Percentiles rank a stretch among this genome's conserved stretches.
Conservation (phyloP, 306 rosid species). For the Biancaea sappan region DNA sequence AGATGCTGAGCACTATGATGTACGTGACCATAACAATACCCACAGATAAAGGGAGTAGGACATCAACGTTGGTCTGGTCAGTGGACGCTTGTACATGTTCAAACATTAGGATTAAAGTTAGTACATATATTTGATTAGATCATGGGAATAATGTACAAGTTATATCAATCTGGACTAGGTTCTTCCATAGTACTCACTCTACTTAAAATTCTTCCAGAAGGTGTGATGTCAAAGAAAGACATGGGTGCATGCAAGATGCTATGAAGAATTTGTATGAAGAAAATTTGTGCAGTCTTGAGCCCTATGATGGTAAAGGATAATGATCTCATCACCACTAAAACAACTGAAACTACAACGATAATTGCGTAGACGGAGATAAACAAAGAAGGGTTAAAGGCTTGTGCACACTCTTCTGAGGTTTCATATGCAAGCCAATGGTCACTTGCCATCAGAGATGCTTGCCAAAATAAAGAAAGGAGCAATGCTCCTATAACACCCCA, state of each 20-base stretch:
- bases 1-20: conserved; percentile 53
- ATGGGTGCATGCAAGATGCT: conserved; percentile 82
- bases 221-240: conserved; percentile 90
- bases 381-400: conserved; percentile 47
- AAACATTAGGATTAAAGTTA: background rate
- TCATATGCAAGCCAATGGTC: conserved; percentile 89
- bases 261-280: conserved; percentile 62
- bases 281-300: conserved; percentile 63
- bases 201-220: conserved; percentile 84
- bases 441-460: conserved; percentile 58
- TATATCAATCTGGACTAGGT: too few species aligned
- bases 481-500: conserved; percentile 57
- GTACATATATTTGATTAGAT: too few species aligned
- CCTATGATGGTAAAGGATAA: conserved; percentile 47
- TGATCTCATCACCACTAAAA: conserved; percentile 43
- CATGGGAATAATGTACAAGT: too few species aligned
- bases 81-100: conserved; percentile 59
- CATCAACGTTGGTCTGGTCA: conserved; percentile 75
- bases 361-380: conserved; percentile 62
- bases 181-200: conserved; percentile 80
- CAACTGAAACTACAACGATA: conserved; percentile 42
- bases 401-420: conserved; percentile 58
- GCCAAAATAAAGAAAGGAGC: conserved; percentile 57
- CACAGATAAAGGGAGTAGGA: conserved; percentile 54
- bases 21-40: conserved; percentile 50